Evolutionary conservation across 371 early-diverging fungal genomes (phyloP), one percentile per base, ranked within the genome.

Genomic region (Synchytrium microbalum): DNA sequence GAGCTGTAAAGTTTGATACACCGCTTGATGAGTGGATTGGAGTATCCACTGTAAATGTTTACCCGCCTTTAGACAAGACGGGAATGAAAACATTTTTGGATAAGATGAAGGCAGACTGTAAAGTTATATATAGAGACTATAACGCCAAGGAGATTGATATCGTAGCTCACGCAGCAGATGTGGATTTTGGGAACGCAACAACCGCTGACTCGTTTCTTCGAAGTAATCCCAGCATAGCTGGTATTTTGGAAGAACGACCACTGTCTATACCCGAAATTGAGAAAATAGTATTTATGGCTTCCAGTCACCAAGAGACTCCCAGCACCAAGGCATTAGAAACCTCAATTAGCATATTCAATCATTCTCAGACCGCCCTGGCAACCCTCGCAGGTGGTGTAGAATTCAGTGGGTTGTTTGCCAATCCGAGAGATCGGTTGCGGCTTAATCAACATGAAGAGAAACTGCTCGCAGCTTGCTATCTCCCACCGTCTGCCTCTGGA

Each of bases 391-490:
- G 28, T 10, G 29, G 3, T 13, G 51, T 14, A n/a, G 14, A 51
- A 14, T 51, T 51, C 51, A 65, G 58, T 2, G 52, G 62, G 23
- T 70, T 70, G 14, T 14, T 14, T 30, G 58, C 56, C 23, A 64
- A 69, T 29, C 72, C 72, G 29, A 32, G 52, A 8, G 72, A 72
- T 54, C 56, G 62, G 23, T 46, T 58, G 5, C 27, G 51, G 10
- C 46, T 72, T 14, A 60, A 58, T 16, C 53, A 59, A 26, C 59
- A 66, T 54, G 72, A 72, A 54, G 28, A 62, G 23, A 33, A 62
- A 25, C 52, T 72, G 53, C 32, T 72, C 31, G 32, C 62, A 2
- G 32, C 59, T 10, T 72, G 72, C 58, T 32, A 67, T 14, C 56
- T 69, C 16, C 60, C 60, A 46, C 67, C 70, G 16, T 29, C 56